Conservation (phyloP, 805 yeast species). For the Lipomyces kockii region DNA sequence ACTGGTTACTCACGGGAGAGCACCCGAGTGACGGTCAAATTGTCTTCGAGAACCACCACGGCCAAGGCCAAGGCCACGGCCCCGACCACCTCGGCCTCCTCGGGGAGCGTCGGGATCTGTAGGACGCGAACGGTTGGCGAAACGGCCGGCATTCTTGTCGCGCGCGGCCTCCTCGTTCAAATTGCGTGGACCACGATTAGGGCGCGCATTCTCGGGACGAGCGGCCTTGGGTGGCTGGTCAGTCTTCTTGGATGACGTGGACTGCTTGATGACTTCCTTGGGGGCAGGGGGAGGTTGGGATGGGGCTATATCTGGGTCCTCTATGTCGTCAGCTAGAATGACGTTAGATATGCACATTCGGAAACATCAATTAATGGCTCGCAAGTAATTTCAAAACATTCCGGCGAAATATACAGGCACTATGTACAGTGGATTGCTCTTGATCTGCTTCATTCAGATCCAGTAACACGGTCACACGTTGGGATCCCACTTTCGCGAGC, state of each 20-base stretch:
- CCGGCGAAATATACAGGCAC: background rate
- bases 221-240: slow-evolving; percentile 83
- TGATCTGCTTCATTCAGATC: background rate
- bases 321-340: slow-evolving; percentile 71
- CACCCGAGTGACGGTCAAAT: slow-evolving; percentile 73
- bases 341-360: background rate
- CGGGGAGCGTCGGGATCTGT: slow-evolving; percentile 35
- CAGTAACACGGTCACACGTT: background rate
- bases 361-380: background rate
- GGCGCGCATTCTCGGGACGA: slow-evolving; percentile 58
- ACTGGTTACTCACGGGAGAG: slow-evolving; percentile 25
- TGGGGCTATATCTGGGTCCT: slow-evolving; percentile 59
- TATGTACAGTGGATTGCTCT: background rate
- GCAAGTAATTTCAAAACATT: background rate
- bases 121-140: slow-evolving; percentile 45
- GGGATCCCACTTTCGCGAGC: background rate
- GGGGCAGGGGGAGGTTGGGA: slow-evolving; percentile 51
- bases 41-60: slow-evolving; percentile 31
- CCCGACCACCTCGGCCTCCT: slow-evolving; percentile 32
- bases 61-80: slow-evolving; percentile 24
- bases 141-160: slow-evolving; percentile 66
- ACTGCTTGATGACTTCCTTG: slow-evolving; percentile 72
- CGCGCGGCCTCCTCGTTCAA: slow-evolving; percentile 85
- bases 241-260: slow-evolving; percentile 78
- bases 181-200: slow-evolving; percentile 64